phyloP scores from a whole-genome alignment of 208 protist genomes.

The Acanthamoeba healyi region DNA sequence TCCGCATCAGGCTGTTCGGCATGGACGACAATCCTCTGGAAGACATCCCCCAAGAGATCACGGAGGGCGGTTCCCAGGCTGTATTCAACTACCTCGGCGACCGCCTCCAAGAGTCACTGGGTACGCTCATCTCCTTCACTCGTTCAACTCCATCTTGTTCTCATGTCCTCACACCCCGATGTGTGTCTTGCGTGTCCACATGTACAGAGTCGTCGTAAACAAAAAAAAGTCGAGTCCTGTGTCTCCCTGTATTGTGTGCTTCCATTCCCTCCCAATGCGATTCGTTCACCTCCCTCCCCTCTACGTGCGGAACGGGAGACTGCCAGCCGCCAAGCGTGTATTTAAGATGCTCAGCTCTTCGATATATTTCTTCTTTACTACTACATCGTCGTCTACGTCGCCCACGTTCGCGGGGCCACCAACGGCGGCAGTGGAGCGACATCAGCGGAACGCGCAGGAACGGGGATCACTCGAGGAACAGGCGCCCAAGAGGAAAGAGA shows the following conservation, averaged over 20 bases:
- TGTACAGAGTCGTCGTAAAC: too few species aligned
- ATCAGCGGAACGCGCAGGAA: background rate
- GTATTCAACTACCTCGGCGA: slow-evolving; percentile 74
- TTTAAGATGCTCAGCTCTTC: too few species aligned
- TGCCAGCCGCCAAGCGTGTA: too few species aligned
- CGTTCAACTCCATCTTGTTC: too few species aligned
- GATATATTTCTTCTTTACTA: too few species aligned
- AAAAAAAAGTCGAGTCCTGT: too few species aligned
- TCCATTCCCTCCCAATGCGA: background rate
- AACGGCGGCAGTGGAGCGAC: background rate
- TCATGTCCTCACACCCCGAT: background rate
- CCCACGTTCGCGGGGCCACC: too few species aligned
- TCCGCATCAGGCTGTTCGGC: slow-evolving; percentile 46
- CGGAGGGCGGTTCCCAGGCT: slow-evolving; percentile 68
- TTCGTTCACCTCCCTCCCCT: background rate
- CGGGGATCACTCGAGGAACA: too few species aligned
- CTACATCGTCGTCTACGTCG: too few species aligned
- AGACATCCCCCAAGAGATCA: slow-evolving; percentile 66
- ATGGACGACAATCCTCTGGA: slow-evolving; percentile 76
- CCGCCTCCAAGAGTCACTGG: slow-evolving; percentile 47
- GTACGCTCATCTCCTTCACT: background rate
- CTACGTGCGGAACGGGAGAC: background rate
- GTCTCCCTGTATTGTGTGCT: background rate
- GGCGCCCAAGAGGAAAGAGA: too few species aligned
- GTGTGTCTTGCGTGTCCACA: background rate